Evolutionary conservation across 495 filamentous ascomycete genomes (phyloP).

Genomic region (Cetradonia linearis): DNA sequence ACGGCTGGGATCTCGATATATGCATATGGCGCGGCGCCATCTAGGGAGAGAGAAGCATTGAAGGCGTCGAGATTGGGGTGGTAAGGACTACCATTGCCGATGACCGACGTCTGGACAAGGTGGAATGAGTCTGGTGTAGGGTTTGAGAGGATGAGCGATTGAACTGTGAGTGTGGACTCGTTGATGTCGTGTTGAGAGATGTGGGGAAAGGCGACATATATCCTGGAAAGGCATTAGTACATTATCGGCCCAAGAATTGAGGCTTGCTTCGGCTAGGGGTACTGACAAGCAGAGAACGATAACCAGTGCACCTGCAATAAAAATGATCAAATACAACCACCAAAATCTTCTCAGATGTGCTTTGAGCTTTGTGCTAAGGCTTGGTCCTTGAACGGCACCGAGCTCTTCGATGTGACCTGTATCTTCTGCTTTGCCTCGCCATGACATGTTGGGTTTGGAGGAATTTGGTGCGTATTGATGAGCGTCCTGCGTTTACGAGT

Average conservation of each 20-base stretch:
- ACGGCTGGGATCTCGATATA: slow-evolving; percentile 45
- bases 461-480: not conserved
- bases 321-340: slow-evolving; percentile 58
- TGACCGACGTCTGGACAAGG: slow-evolving; percentile 41
- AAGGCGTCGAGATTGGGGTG: slow-evolving; percentile 49
- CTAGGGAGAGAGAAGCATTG: slow-evolving; percentile 41
- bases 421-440: slow-evolving; percentile 5
- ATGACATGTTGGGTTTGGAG: not conserved
- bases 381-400: slow-evolving; percentile 23
- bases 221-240: slow-evolving; percentile 34
- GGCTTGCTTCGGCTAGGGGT: not conserved
- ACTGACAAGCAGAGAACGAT: slow-evolving; percentile 51
- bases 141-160: slow-evolving; percentile 46
- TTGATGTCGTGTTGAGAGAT: slow-evolving; percentile 62
- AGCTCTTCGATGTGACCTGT: slow-evolving; percentile 15
- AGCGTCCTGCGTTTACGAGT: not conserved
- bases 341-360: slow-evolving; percentile 52
- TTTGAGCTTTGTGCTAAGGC: slow-evolving; percentile 32
- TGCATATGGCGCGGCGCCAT: slow-evolving; percentile 46
- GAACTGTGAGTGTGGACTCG: slow-evolving; percentile 50
- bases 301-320: slow-evolving; percentile 48
- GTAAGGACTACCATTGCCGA: slow-evolving; percentile 38
- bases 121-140: slow-evolving; percentile 48
- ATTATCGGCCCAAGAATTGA: not conserved
- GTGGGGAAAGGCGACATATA: slow-evolving; percentile 62